Evolutionary conservation across 345 rosid species (phyloP).

Genomic region (Iberis pinnata): DNA sequence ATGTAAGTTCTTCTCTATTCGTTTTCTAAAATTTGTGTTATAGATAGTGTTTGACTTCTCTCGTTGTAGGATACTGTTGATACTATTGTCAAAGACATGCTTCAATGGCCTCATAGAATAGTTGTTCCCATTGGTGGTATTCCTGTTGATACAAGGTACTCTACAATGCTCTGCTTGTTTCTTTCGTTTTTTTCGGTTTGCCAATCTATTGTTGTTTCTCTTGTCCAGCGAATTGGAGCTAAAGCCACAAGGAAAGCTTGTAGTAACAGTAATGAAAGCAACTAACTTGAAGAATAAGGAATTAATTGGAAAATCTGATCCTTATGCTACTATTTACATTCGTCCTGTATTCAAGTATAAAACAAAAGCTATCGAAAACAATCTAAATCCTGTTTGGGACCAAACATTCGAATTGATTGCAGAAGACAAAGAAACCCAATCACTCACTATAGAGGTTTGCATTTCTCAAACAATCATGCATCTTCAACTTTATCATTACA

Average conservation of each 20-base stretch:
- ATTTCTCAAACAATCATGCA: neutral
- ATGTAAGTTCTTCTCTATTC: slow-evolving; percentile 46
- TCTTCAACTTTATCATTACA: slow-evolving; percentile 4
- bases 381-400: slow-evolving; percentile 93
- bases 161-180: slow-evolving; percentile 2
- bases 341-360: slow-evolving; percentile 85
- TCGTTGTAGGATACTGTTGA: slow-evolving; percentile 71
- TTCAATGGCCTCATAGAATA: slow-evolving; percentile 99
- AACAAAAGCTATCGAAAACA: slow-evolving; percentile 72
- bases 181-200: too few species aligned
- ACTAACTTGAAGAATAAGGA: slow-evolving; percentile 93
- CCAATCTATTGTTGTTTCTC: too few species aligned
- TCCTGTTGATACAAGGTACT: slow-evolving; percentile 76
- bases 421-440: slow-evolving; percentile 97
- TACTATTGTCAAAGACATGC: slow-evolving; percentile 80
- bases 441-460: slow-evolving; percentile 67
- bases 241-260: slow-evolving; percentile 85
- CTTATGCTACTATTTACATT: slow-evolving; percentile 64
- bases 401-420: slow-evolving; percentile 78
- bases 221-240: slow-evolving; percentile 86
- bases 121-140: slow-evolving; percentile 96
- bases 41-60: slow-evolving; percentile 12
- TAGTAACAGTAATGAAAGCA: slow-evolving; percentile 63
- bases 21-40: slow-evolving; percentile 1
- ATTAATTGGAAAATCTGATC: slow-evolving; percentile 98